These are phyloP conservation scores for Pseudogymnoascus sp. DNA, from an alignment of 2,329 filamentous ascomycete species.

Conservation along the genomic window DNA sequence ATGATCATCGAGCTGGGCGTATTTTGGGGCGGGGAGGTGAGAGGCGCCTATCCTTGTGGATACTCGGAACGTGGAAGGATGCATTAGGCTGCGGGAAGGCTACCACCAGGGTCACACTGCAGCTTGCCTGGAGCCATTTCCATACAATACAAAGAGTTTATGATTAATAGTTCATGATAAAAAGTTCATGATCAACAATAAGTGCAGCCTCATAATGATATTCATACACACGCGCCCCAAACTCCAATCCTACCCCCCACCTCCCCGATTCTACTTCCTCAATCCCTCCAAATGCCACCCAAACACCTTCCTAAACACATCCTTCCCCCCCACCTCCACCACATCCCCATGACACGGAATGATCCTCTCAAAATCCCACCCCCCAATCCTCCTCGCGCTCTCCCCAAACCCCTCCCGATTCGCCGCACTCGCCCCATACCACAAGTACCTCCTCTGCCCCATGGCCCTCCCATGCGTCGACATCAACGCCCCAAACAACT, in stretches of 20 bases:
- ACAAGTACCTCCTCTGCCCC: slow-evolving; percentile 73
- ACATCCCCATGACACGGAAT: slow-evolving; percentile 93
- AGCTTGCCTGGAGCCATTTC: neutral
- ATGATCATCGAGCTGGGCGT: neutral
- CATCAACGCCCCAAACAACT: slow-evolving; percentile 50
- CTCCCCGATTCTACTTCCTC: neutral
- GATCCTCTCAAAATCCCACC: slow-evolving; percentile 79
- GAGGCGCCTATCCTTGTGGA: neutral
- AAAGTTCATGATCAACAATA: neutral
- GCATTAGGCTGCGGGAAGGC: too few species aligned
- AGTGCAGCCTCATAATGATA: neutral
- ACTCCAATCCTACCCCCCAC: neutral
- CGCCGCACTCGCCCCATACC: slow-evolving; percentile 59
- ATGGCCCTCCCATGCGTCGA: slow-evolving; percentile 55
- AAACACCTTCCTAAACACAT: slow-evolving; percentile 69
- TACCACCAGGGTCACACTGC: neutral
- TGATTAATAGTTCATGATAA: neutral
- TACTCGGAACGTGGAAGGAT: neutral
- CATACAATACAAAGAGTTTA: neutral
- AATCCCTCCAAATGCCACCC: slow-evolving; percentile 66
- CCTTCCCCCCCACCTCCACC: slow-evolving; percentile 67
- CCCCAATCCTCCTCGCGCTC: slow-evolving; percentile 60
- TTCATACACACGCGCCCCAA: neutral
- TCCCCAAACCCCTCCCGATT: slow-evolving; percentile 64
- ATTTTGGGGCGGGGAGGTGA: neutral